phyloP scores from a whole-genome alignment of 2,329 filamentous ascomycete genomes.

The Colletotrichum tabaci region DNA sequence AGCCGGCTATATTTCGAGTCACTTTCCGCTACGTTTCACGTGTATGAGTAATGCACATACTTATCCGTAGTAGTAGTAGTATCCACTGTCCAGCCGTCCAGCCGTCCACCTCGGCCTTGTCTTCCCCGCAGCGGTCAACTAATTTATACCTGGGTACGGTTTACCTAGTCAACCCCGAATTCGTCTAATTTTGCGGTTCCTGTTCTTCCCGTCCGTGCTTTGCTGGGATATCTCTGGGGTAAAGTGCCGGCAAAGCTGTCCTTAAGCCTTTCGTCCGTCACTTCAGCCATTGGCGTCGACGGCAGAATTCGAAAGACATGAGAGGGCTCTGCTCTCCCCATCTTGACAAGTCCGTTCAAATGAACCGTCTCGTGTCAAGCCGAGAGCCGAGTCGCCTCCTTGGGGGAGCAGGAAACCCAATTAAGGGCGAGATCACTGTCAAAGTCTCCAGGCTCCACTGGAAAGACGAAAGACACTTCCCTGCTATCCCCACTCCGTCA shows the following conservation, averaged over 20 bases:
- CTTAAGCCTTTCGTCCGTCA: constrained; percentile 1
- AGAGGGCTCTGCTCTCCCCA: neutral
- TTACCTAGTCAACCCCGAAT: constrained; percentile 27
- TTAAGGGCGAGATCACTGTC: constrained; percentile 29
- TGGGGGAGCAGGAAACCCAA: constrained; percentile 6
- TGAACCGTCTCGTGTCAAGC: neutral
- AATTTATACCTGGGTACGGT: too few relatives aligned
- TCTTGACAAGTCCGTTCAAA: neutral
- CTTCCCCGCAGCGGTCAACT: constrained; percentile 28
- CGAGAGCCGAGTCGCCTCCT: constrained; percentile 4
- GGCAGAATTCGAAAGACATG: neutral
- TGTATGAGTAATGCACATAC: neutral
- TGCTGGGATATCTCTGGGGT: constrained; percentile 20
- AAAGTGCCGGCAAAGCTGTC: constrained; percentile 14
- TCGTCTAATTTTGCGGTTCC: constrained; percentile 30
- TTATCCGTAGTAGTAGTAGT: constrained; percentile 1
- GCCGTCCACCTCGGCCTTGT: constrained; percentile 12
- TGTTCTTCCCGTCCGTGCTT: constrained; percentile 22
- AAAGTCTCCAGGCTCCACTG: constrained; percentile 20
- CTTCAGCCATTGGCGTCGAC: constrained; percentile 5
- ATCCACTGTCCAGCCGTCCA: neutral
- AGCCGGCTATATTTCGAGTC: neutral
- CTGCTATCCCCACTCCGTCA: constrained; percentile 24
- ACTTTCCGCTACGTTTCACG: neutral
- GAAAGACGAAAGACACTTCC: constrained; percentile 19